phyloP scores from a whole-genome alignment of 2,329 filamentous ascomycete genomes.

The Aspergillus vadensis region DNA sequence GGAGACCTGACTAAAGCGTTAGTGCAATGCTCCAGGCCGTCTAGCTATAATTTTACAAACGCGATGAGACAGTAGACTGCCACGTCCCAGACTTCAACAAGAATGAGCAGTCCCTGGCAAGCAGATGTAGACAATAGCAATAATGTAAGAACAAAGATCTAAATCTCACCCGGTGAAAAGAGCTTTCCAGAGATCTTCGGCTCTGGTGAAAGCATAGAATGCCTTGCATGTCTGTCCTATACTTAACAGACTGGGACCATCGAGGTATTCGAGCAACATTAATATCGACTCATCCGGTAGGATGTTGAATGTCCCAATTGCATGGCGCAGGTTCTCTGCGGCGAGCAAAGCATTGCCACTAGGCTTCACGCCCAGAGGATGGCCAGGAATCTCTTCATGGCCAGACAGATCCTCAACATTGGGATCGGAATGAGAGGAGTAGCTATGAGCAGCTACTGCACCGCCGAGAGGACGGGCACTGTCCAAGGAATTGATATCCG shows the following conservation, averaged over 20 bases:
- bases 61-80: neutral
- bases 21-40: slow-evolving; percentile 15
- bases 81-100: neutral
- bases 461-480: slow-evolving; percentile 19
- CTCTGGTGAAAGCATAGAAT: slow-evolving; percentile 78
- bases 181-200: slow-evolving; percentile 86
- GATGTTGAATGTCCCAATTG: slow-evolving; percentile 64
- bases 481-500: slow-evolving; percentile 35
- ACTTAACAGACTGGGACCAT: slow-evolving; percentile 61
- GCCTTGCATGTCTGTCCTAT: slow-evolving; percentile 81
- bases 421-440: slow-evolving; percentile 12
- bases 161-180: slow-evolving; percentile 78
- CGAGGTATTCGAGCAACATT: slow-evolving; percentile 73
- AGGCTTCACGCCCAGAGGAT: slow-evolving; percentile 83
- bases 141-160: slow-evolving; percentile 1
- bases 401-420: slow-evolving; percentile 45
- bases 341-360: slow-evolving; percentile 78
- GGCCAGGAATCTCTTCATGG: slow-evolving; percentile 65
- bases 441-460: slow-evolving; percentile 12
- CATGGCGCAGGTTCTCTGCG: slow-evolving; percentile 65
- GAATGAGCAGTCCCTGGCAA: neutral
- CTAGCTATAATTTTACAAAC: neutral
- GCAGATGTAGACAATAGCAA: neutral
- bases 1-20: slow-evolving; percentile 30
- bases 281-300: slow-evolving; percentile 82